phyloP scores from a whole-genome alignment of 2,329 filamentous ascomycete species.

The Aureobasidium subglaciale region DNA sequence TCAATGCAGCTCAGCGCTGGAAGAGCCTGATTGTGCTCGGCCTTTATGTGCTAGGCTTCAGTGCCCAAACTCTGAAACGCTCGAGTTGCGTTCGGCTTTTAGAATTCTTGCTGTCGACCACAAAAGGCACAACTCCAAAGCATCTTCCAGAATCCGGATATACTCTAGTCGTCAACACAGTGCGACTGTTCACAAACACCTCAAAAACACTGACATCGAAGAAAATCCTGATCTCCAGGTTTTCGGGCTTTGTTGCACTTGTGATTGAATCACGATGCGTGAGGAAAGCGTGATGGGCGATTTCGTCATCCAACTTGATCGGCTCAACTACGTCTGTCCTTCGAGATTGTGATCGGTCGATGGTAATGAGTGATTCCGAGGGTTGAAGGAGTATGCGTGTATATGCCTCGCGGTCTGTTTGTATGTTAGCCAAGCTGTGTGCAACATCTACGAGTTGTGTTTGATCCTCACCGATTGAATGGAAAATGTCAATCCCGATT shows the following conservation, averaged over 20 bases:
- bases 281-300: background rate
- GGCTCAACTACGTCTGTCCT: background rate
- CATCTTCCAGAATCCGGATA: conserved; percentile 14
- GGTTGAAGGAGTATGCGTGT: background rate
- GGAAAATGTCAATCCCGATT: background rate
- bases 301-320: background rate
- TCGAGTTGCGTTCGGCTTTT: background rate
- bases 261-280: background rate
- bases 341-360: background rate
- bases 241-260: conserved; percentile 26
- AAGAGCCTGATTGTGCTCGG: no score
- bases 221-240: conserved; percentile 32
- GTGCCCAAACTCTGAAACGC: background rate
- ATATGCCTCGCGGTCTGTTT: background rate
- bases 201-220: conserved; percentile 40
- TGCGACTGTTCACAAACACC: conserved; percentile 40
- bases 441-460: no score
- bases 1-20: no score
- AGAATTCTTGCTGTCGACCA: background rate
- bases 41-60: background rate
- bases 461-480: background rate
- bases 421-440: no score
- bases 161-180: conserved; percentile 33
- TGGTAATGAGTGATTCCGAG: background rate
- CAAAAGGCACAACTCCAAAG: background rate